Conservation (phyloP, 306 rosid species). For the Prunus dulcis region DNA sequence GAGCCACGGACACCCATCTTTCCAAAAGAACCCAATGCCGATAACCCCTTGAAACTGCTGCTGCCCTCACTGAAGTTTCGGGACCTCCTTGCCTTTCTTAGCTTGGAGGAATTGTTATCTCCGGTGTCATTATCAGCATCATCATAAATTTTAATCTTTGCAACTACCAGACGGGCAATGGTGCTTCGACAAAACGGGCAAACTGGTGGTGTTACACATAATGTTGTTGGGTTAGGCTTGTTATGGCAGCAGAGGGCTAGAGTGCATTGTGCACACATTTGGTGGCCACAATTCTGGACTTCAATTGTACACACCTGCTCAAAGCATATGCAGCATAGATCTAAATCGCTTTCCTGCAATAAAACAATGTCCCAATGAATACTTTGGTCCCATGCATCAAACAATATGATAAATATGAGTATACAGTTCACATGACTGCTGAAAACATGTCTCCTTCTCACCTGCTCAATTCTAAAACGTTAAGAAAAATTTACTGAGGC, state of each 20-base stretch:
- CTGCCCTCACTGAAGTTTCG: conserved; percentile 72
- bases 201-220: conserved; percentile 63
- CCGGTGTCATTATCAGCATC: conserved; percentile 45
- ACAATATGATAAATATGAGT: neutral
- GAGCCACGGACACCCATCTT: conserved; percentile 67
- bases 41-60: conserved; percentile 79
- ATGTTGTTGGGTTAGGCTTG: conserved; percentile 73
- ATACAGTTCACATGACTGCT: neutral
- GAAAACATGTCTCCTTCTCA: neutral
- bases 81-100: conserved; percentile 54
- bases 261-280: conserved; percentile 96
- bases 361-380: conserved; percentile 14
- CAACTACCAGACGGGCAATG: conserved; percentile 55
- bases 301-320: conserved; percentile 87
- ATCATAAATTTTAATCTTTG: conserved; percentile 42
- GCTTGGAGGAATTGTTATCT: conserved; percentile 53
- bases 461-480: neutral
- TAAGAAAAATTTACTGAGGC: neutral
- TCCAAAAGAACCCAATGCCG: conserved; percentile 64
- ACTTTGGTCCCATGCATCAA: conserved; percentile 5
- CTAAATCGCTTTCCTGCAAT: conserved; percentile 79
- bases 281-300: conserved; percentile 85
- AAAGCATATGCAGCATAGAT: conserved; percentile 92
- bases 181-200: conserved; percentile 94
- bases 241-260: conserved; percentile 93